Conservation (phyloP, 2,329 filamentous ascomycete genomes). For the Botrytis hyacinthi region DNA sequence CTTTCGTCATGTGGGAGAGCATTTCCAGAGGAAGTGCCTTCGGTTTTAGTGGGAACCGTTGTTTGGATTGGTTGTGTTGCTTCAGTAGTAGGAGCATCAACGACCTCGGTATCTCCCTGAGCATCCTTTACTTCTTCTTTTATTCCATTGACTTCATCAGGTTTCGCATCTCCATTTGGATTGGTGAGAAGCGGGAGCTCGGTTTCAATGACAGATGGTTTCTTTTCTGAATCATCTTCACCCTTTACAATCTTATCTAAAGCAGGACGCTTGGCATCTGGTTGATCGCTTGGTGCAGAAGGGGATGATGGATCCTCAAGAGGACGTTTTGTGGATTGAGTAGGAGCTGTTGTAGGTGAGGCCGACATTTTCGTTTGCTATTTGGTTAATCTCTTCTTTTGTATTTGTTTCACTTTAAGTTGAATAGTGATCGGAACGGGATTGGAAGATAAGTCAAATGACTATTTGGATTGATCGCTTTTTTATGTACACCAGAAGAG, state of each 20-base stretch:
- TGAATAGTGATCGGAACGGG: slow-evolving; percentile 43
- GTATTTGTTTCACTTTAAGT: slow-evolving; percentile 30
- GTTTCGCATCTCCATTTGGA: slow-evolving; percentile 43
- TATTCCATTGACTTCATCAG: slow-evolving; percentile 44
- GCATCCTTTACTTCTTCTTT: slow-evolving; percentile 54
- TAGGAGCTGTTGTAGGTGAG: slow-evolving; percentile 59
- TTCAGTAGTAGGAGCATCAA: slow-evolving; percentile 46
- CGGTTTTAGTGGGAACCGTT: slow-evolving; percentile 42
- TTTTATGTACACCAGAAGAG: slow-evolving; percentile 80
- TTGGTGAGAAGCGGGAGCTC: slow-evolving; percentile 47
- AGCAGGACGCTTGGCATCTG: slow-evolving; percentile 93
- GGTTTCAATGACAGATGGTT: slow-evolving; percentile 33
- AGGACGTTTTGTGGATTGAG: slow-evolving; percentile 81
- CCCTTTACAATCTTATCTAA: slow-evolving; percentile 86
- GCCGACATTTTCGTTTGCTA: slow-evolving; percentile 66
- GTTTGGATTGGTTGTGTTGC: slow-evolving; percentile 53
- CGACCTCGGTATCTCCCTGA: slow-evolving; percentile 68
- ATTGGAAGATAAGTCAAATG: slow-evolving; percentile 47
- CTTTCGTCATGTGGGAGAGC: slow-evolving; percentile 78
- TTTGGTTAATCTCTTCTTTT: slow-evolving; percentile 38
- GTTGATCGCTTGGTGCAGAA: slow-evolving; percentile 85
- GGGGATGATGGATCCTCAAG: slow-evolving; percentile 96
- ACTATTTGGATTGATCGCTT: slow-evolving; percentile 52
- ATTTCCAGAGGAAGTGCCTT: slow-evolving; percentile 38
- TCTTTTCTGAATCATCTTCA: slow-evolving; percentile 47